These are phyloP conservation scores for Candida orba DNA, from an alignment of 805 yeast species.

Conservation along the genomic window DNA sequence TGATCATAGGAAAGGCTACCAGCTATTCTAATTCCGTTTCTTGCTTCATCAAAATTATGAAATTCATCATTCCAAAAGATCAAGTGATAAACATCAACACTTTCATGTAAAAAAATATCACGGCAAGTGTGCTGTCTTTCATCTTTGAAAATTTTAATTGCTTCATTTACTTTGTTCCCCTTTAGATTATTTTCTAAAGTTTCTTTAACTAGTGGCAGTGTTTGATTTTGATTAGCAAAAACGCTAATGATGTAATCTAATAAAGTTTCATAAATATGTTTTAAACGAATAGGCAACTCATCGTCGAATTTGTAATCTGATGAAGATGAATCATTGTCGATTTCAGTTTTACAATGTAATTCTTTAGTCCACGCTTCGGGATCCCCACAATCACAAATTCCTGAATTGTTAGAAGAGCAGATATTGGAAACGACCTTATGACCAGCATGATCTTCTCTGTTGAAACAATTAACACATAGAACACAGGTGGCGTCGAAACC, in stretches of 20 bases:
- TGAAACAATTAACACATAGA: slow-evolving; percentile 65
- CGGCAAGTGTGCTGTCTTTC: not conserved
- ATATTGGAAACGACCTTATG: slow-evolving; percentile 50
- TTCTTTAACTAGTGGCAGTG: slow-evolving; percentile 30
- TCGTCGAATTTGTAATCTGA: slow-evolving; percentile 22
- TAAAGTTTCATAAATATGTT: slow-evolving; percentile 27
- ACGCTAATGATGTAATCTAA: slow-evolving; percentile 40
- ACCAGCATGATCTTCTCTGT: slow-evolving; percentile 55
- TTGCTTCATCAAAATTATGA: slow-evolving; percentile 55
- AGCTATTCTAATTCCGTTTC: slow-evolving; percentile 35
- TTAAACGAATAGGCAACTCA: slow-evolving; percentile 7
- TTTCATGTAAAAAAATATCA: not conserved
- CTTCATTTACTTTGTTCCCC: not conserved
- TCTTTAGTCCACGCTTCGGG: slow-evolving; percentile 64
- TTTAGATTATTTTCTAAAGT: not conserved
- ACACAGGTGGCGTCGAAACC: slow-evolving; percentile 77
- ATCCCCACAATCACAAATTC: slow-evolving; percentile 74
- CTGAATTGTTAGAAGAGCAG: slow-evolving; percentile 26
- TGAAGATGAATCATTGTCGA: slow-evolving; percentile 5
- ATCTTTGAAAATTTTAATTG: not conserved
- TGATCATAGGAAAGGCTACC: slow-evolving; percentile 20
- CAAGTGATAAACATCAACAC: slow-evolving; percentile 32
- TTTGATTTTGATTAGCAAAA: slow-evolving; percentile 28
- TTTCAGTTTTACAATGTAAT: slow-evolving; percentile 42
- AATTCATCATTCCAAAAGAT: slow-evolving; percentile 76